Percentiles rank a stretch among this genome's conserved stretches.
These are phyloP conservation scores for Gastrolobium villosum DNA, from an alignment of 306 rosid species.

Conservation along the genomic window DNA sequence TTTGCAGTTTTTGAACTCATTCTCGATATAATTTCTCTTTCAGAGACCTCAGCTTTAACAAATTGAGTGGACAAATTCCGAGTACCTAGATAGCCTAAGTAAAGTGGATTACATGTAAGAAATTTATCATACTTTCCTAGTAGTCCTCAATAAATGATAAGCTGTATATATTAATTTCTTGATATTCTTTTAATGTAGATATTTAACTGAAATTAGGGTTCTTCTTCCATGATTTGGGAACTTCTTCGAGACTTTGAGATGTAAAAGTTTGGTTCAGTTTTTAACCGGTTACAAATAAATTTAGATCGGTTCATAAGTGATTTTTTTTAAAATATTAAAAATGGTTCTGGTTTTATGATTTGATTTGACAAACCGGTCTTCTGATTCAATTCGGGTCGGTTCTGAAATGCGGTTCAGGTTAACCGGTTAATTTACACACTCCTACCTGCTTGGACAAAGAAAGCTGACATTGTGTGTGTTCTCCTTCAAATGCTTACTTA, in stretches of 20 bases:
- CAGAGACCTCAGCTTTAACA: conserved; percentile 93
- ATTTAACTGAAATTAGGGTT: conserved; percentile 82
- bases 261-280: too few relatives aligned
- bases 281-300: too few relatives aligned
- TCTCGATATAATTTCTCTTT: conserved; percentile 8
- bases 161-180: conserved; percentile 10
- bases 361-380: too few relatives aligned
- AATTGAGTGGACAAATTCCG: conserved; percentile 71
- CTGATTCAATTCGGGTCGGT: too few relatives aligned
- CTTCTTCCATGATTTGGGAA: too few relatives aligned
- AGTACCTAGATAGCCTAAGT: conserved; percentile 39
- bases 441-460: conserved; percentile 57
- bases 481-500: conserved; percentile 28
- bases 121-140: conserved; percentile 10
- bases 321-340: too few relatives aligned
- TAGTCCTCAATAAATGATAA: neutral
- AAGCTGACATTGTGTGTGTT: conserved; percentile 55
- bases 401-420: too few relatives aligned
- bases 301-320: too few relatives aligned
- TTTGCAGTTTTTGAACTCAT: conserved; percentile 2
- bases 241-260: too few relatives aligned
- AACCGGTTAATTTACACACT: conserved; percentile 66
- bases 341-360: too few relatives aligned
- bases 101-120: conserved; percentile 59
- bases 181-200: conserved; percentile 51